These are phyloP conservation scores for Exophiala sideris DNA, from an alignment of 2,329 filamentous ascomycete genomes.

Conservation along the genomic window DNA sequence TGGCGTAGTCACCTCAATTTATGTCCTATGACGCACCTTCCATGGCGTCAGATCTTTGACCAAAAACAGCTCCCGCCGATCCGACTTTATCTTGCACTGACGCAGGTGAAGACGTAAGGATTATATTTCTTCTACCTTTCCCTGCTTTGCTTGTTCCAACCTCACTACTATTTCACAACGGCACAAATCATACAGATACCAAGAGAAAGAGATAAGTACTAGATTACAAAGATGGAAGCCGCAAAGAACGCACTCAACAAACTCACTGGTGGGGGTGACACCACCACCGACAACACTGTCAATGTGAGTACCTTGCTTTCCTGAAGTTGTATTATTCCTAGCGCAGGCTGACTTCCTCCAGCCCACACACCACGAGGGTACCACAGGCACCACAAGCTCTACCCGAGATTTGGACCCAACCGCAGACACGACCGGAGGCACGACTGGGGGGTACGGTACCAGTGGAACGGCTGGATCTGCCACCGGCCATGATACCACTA, in stretches of 20 bases:
- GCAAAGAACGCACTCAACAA: conserved; percentile 17
- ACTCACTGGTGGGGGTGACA: conserved; percentile 8
- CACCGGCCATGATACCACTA: background rate
- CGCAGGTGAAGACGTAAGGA: background rate
- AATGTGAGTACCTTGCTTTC: background rate
- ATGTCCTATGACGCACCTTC: background rate
- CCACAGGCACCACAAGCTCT: background rate
- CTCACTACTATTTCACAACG: background rate
- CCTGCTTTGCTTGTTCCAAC: background rate
- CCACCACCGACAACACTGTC: background rate
- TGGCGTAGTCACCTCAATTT: background rate
- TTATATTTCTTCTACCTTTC: background rate
- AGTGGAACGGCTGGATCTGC: background rate
- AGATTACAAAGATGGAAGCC: conserved; percentile 14
- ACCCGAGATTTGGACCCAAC: too few species aligned
- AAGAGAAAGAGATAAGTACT: background rate
- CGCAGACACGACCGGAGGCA: background rate
- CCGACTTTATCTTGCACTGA: background rate
- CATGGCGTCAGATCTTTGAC: background rate
- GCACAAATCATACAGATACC: background rate
- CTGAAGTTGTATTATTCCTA: background rate
- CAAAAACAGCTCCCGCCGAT: background rate
- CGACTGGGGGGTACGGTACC: too few species aligned
- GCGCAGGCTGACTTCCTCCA: background rate
- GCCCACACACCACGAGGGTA: background rate